Evolutionary conservation across 805 yeast genomes (phyloP).

Genomic region (Osmozyma mogii): DNA sequence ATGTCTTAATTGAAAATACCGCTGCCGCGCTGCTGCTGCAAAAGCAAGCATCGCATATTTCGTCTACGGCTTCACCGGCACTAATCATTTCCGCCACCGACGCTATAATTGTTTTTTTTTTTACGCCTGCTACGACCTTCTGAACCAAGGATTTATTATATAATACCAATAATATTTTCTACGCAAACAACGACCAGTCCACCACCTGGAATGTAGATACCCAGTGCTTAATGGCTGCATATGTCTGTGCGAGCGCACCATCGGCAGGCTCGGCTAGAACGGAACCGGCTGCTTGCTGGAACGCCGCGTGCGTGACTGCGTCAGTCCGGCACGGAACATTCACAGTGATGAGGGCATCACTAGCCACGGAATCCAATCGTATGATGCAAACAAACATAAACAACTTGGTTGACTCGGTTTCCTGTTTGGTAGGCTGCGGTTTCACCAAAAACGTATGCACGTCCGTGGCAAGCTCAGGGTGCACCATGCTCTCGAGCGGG

Average conservation of each 20-base stretch:
- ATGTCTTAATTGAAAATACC: no score
- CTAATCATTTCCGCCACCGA: no score
- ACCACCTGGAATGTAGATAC: conserved; percentile 28
- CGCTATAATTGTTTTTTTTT: neutral
- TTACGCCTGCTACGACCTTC: neutral
- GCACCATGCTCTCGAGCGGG: conserved; percentile 10
- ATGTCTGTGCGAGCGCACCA: conserved; percentile 10
- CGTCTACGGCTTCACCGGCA: no score
- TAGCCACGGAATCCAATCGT: conserved; percentile 40
- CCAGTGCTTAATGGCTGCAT: conserved; percentile 17
- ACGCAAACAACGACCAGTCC: conserved; percentile 42
- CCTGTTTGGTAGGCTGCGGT: conserved; percentile 10
- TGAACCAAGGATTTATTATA: neutral
- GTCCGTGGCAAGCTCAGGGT: conserved; percentile 7
- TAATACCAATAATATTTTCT: neutral
- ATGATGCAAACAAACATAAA: conserved; percentile 51
- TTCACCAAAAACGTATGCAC: conserved; percentile 11
- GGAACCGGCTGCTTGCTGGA: conserved; percentile 5
- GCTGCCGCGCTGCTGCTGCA: no score
- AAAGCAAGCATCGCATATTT: no score
- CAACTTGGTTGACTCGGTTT: conserved; percentile 15
- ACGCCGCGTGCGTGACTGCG: conserved; percentile 6
- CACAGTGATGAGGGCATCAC: conserved; percentile 56
- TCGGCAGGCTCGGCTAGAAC: conserved; percentile 3
- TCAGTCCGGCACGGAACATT: conserved; percentile 40